Base-by-base conservation (phyloP, 805 yeast genomes). In the Sugiyamaella smithiae region DNA sequence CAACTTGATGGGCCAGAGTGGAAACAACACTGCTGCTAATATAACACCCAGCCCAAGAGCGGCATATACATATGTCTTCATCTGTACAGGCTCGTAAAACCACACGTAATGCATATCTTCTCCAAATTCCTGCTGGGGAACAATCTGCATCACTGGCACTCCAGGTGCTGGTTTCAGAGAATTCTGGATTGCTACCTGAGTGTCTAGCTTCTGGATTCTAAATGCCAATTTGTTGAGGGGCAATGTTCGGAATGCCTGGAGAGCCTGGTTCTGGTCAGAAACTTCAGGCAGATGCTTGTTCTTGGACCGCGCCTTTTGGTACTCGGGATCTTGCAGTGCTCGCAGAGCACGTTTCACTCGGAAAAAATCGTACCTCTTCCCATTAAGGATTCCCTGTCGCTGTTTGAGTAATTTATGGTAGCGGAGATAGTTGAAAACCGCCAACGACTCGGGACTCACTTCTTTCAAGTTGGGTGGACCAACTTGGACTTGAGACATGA, bases 1-100 rank as follows among this genome's bases (percentile, higher is more conserved):
- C 93, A 93, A 82, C 67, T 84, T 80, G 31, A 73, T 62, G 23
- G 99, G 99, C 99, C 99, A 93, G 61, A 93, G 75, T 54, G 98
- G 99, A 82, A 88, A 93, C 61, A 85, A 71, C 29, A 86, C 80
- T 25, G 84, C 46, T 1, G 79, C 73, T 57, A 85, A 80, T 3
- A 85, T 74, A 19, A 78, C 84, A 5, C 77, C 78, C 17, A 91
- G 68, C 23, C 85, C 82, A 55, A 85, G 73, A 2, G 82, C 75
- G 5, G 87, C 84, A 58, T 81, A 81, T 29, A 79, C 52, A 22
- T 78, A 71, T 51, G 85, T 78, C 55, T 66, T 78, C 43, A 89
- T 84, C 58, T 81, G 84, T 23, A 85, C 81, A 43, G 85, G 85
- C 50, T 78, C 79, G 69, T 81, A 89, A 46, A 80, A 73, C 98